Evolutionary conservation across 768 basidiomycete genomes (phyloP).

Genomic region (Termitomyces sp.): DNA sequence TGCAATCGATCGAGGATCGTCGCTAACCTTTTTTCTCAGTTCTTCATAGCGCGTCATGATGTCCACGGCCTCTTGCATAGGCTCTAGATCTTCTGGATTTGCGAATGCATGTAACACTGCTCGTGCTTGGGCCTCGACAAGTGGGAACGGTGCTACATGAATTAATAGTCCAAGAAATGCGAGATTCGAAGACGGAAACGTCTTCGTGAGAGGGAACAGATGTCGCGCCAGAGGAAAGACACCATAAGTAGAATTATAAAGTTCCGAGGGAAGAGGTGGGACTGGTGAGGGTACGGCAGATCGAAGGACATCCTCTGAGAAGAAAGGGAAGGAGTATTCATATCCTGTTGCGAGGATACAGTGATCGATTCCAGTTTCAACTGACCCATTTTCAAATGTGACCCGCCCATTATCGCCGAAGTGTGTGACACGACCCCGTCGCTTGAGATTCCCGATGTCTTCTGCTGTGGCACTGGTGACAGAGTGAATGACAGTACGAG

Average conservation of each 20-base stretch:
- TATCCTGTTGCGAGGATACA: conserved; percentile 81
- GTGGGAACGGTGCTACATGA: conserved; percentile 67
- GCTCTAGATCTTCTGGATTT: conserved; percentile 47
- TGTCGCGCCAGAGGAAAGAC: conserved; percentile 72
- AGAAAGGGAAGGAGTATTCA: conserved; percentile 60
- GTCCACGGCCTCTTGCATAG: conserved; percentile 42
- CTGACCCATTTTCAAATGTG: conserved; percentile 56
- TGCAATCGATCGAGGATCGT: conserved; percentile 38
- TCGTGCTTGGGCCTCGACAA: conserved; percentile 75
- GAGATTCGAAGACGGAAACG: conserved; percentile 45
- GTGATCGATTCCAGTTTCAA: conserved; percentile 52
- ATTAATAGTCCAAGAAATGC: conserved; percentile 65
- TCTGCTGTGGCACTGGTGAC: conserved; percentile 31
- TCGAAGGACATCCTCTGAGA: conserved; percentile 33
- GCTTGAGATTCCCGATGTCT: conserved; percentile 33
- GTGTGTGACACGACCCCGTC: conserved; percentile 38
- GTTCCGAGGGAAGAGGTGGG: conserved; percentile 44
- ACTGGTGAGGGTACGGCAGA: conserved; percentile 37
- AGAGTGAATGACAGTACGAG: conserved; percentile 54
- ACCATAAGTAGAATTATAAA: conserved; percentile 64
- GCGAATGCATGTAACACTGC: conserved; percentile 56
- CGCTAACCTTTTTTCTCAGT: conserved; percentile 31
- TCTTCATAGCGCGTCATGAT: conserved; percentile 46
- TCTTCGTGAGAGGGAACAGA: conserved; percentile 57
- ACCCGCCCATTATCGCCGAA: conserved; percentile 44